Evolutionary conservation across 2,329 filamentous ascomycete species (phyloP), one percentile per base, ranked within the genome.

Genomic region (Botrytis elliptica): DNA sequence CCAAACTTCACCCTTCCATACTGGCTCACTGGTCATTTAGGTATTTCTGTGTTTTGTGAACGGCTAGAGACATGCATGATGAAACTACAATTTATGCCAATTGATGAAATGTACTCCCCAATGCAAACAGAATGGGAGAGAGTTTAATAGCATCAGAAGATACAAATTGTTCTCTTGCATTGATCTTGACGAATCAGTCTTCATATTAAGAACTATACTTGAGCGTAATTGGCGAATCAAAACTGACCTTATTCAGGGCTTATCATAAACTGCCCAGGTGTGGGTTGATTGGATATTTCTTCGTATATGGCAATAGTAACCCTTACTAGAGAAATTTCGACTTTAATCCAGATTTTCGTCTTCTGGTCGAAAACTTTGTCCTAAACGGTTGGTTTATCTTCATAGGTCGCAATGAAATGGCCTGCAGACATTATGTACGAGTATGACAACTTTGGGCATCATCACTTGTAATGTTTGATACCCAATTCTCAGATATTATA

Each of bases 371-470:
- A 16, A 18, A 29, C 1, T 29, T 29, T 16, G n/a, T 29, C n/a
- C n/a, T 25, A 55, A 55, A 55, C 12, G 49, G 49, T 52, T 52
- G 49, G 49, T 52, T 14, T 25, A 6, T n/a, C 25, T 52, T 5
- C 49, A 52, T n/a, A n/a, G 52, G 52, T 29, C 14, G 52, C 52
- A n/a, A 46, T 36, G 57, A 62, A 49, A 69, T 69, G 64, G 49
- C 52, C 52, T 69, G 64, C 71, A 49, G 64, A 67, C 44, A 36
- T 62, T 64, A 68, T 69, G 64, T 73, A 69, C 64, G 52, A 44
- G 16, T 52, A 62, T 60, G 64, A 62, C 71, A 52, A 62, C 68
- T 60, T 73, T 62, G 71, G 71, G 71, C 64, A 73, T 18, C 71
- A 69, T 49, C 29, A 14, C n/a, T 42, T n/a, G 36, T 20, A 42